Evolutionary conservation across 2,329 filamentous ascomycete species (phyloP), one percentile per base, ranked within the genome.

Genomic region (Xylaria sp.): DNA sequence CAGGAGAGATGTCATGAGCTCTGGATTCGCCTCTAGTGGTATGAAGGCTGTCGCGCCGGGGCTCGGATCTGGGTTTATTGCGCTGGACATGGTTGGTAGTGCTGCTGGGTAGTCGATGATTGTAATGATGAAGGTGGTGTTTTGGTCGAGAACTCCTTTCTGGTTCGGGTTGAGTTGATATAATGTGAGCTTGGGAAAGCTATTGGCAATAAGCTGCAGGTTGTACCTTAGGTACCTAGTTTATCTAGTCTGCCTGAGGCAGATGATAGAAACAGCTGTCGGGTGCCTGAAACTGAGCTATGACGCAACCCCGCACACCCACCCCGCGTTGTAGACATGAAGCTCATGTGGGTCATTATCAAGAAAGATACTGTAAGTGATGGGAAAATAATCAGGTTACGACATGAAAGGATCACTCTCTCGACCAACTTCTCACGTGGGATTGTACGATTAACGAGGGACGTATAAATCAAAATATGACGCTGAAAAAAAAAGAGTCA

Each of bases 1-100:
- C 58, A 97, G 88, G 42, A 98, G 90, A 51, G 86, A 83, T 63
- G 90, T 94, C 90, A 98, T 96, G 38, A 97, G 89, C 81, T 93
- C 89, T 0, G 96, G 94, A 83, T 97, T 97, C 74, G 88, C 89
- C 77, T 91, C 89, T 78, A 88, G 86, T 26, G 86, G 86, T 74
- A 89, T 84, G 81, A 89, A 89, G 76, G 86, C 81, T 0, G 80
- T 77, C 6, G 74, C 66, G 63, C 75, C 72, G 42, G 77, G 69
- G 28, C 77, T 72, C 23, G 82, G 81, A 70, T 85, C 80, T 62
- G 82, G 83, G 73, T 77, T 74, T 0, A 72, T 76, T 58, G 73
- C 72, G 53, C 23, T 54, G 15, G 70, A 65, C 68, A 70, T 71
- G 10, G 36, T 38, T 58, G 6, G 54, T 38, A 20, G 13, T n/a